phyloP scores from a whole-genome alignment of 257 asterid genomes.

The Eucommia ulmoides region DNA sequence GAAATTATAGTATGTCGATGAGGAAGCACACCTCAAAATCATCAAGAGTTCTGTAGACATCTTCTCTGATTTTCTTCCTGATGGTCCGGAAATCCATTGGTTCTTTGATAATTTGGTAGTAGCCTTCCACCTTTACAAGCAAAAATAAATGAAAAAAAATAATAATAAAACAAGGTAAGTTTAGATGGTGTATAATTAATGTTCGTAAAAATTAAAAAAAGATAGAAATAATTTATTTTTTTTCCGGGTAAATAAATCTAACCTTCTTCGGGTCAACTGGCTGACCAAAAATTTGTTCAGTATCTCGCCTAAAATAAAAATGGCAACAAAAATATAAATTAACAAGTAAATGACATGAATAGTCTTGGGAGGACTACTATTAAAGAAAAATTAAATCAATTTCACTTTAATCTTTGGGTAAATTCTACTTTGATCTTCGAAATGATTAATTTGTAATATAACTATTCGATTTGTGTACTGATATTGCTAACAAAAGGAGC shows the following conservation, averaged over 20 bases:
- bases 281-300: background rate
- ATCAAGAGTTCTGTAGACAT: background rate
- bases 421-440: no score
- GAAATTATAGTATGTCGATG: background rate
- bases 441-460: no score
- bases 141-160: no score
- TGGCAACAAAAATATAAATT: no score
- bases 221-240: no score
- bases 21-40: background rate
- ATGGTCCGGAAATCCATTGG: background rate
- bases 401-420: no score
- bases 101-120: background rate
- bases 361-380: no score
- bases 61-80: background rate
- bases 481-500: no score
- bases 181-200: background rate
- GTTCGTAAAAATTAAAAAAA: background rate
- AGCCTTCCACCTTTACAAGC: background rate
- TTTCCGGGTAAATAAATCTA: no score
- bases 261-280: background rate
- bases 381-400: no score
- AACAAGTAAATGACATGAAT: no score
- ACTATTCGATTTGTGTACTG: no score
- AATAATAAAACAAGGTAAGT: background rate
- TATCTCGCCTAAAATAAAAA: constrained; percentile 4